Base-by-base conservation (phyloP, 768 basidiomycete species). In the Trametes gibbosa region DNA sequence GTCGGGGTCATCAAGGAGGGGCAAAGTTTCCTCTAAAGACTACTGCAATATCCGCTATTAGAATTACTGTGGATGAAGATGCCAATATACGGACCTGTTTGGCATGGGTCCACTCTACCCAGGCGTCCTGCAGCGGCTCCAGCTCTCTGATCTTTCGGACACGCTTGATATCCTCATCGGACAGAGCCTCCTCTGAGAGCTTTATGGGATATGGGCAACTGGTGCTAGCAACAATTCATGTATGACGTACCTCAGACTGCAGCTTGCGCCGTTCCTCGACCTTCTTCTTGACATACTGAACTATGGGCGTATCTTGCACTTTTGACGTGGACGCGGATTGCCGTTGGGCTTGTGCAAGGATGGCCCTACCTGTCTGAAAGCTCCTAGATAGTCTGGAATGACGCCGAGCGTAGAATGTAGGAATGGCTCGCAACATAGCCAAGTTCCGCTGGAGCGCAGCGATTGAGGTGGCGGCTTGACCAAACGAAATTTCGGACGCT, bases 1-100 rank as follows among this genome's bases (percentile, higher is more conserved):
- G 66, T 96, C 95, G 0, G 86, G 74, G 66, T 96, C 95, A 35
- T 76, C 68, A 2, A 93, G 81, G 0, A 93, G 81, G 0, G 79
- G 69, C 2, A 75, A 68, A 0, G 86, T 85, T 64, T 89, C 89
- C 64, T 81, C 72, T 32, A 92, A 74, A 45, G 84, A 81, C 89
- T 93, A 78, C 76, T 76, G 66, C 70, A 56, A 32, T 55, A 47
- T 43, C 60, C n/a, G 56, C 53, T 34, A 37, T 50, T 35, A 56
- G 37, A 42, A 16, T 50, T 27, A 39, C 49, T 7, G 29, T 2
- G 3, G 13, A 7, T 10, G 7, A 2, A 29, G 8, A 12, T 5
- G 19, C 1, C 23, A 5, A 23, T 32, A 8, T 29, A 73, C 80
- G 54, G 61, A 90, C 92, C 77, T 85, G 66, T 59, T 76, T 76